Conservation (phyloP, 2,329 filamentous ascomycete genomes). For the Diplodia seriata region DNA sequence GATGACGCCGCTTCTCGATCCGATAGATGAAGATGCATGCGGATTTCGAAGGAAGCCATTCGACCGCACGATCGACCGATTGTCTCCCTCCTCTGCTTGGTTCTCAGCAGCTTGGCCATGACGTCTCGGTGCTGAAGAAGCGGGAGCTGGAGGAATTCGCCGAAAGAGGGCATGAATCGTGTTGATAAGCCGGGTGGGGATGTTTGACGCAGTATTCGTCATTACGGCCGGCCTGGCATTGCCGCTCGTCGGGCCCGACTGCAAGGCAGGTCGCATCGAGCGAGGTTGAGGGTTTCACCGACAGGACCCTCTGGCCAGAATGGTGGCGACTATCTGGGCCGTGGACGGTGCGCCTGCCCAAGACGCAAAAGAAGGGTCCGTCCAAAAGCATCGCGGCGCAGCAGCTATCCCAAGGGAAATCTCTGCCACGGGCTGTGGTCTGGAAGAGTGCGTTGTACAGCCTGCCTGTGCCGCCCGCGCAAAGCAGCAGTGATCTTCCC, state of each 20-base stretch:
- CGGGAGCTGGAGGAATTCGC: slow-evolving; percentile 8
- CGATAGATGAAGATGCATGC: not conserved
- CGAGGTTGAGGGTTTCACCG: not conserved
- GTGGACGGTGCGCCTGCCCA: slow-evolving; percentile 1
- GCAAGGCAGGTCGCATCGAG: not conserved
- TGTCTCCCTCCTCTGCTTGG: not conserved
- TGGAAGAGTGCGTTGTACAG: slow-evolving; percentile 24
- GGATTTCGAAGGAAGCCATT: slow-evolving; percentile 11
- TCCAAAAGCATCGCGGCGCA: slow-evolving; percentile 3
- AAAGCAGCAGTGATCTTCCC: slow-evolving; percentile 15
- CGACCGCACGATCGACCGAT: too few relatives aligned
- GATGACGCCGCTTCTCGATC: not conserved
- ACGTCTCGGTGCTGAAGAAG: not conserved
- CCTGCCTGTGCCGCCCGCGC: not conserved
- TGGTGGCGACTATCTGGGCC: not conserved
- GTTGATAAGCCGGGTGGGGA: slow-evolving; percentile 6
- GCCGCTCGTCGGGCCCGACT: not conserved
- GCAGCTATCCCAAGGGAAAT: slow-evolving; percentile 1
- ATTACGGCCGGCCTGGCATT: slow-evolving; percentile 2
- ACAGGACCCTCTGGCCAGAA: not conserved
- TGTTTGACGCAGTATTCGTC: not conserved
- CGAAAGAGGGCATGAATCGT: slow-evolving; percentile 13
- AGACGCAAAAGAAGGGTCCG: not conserved
- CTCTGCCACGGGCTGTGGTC: slow-evolving; percentile 4
- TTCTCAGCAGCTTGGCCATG: not conserved